Evolutionary conservation across 176 grass and related monocot species (phyloP).

Genomic region (Alopecurus myosuroides): DNA sequence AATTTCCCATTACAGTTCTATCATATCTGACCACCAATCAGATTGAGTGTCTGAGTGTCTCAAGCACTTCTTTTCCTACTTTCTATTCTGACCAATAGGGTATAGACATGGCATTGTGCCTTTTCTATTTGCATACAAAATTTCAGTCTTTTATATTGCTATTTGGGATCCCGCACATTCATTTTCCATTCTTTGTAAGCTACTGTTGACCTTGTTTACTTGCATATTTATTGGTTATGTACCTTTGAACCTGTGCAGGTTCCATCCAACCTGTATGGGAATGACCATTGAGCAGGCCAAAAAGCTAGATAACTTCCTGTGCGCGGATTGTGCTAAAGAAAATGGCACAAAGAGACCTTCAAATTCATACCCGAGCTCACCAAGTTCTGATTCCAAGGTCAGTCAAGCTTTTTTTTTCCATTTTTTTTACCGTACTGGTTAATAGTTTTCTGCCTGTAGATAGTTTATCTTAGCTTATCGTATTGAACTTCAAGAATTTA

Average conservation of each 20-base stretch:
- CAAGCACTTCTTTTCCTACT: not conserved
- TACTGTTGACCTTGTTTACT: conserved; percentile 19
- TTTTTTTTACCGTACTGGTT: conserved; percentile 1
- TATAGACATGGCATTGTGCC: not conserved
- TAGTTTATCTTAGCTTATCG: not conserved
- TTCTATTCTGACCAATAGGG: conserved; percentile 7
- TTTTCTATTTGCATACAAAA: not conserved
- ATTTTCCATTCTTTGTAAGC: conserved; percentile 25
- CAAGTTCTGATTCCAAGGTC: conserved; percentile 65
- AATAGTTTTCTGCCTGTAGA: conserved; percentile 2
- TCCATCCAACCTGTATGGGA: conserved; percentile 92
- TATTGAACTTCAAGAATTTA: not conserved
- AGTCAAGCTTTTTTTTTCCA: not conserved
- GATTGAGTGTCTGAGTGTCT: not conserved
- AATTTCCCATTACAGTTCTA: not conserved
- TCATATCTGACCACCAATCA: not conserved
- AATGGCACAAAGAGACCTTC: conserved; percentile 61
- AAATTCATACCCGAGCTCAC: conserved; percentile 45
- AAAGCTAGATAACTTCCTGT: conserved; percentile 73
- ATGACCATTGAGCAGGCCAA: conserved; percentile 91
- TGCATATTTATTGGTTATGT: not conserved
- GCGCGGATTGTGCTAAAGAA: conserved; percentile 70
- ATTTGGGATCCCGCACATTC: not conserved
- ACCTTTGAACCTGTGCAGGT: conserved; percentile 45
- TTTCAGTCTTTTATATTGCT: not conserved